Evolutionary conservation across 345 rosid species (phyloP).

Genomic region (Salix koriyanagi): DNA sequence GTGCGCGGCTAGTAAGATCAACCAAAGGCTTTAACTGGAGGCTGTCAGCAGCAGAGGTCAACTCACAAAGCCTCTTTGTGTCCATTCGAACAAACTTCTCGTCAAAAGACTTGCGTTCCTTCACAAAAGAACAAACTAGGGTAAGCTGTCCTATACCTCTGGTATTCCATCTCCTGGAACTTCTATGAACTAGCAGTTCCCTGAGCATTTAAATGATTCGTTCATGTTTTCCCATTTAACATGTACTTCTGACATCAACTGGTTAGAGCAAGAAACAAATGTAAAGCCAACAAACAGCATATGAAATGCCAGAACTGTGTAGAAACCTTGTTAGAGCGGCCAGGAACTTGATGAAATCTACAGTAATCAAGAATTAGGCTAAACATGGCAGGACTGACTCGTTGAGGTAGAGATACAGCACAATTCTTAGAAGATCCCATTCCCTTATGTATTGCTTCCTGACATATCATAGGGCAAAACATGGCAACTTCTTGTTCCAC

Average conservation of each 20-base stretch:
- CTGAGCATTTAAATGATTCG: neutral
- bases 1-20: conserved; percentile 86
- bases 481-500: conserved; percentile 34
- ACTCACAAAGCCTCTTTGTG: conserved; percentile 80
- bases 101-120: conserved; percentile 83
- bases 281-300: neutral
- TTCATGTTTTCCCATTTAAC: neutral
- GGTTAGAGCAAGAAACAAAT: neutral
- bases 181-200: neutral
- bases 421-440: conserved; percentile 77
- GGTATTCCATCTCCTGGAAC: neutral
- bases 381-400: conserved; percentile 67
- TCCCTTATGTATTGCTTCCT: conserved; percentile 40
- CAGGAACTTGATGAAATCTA: conserved; percentile 84
- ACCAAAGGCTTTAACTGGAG: conserved; percentile 87
- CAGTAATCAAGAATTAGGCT: conserved; percentile 84
- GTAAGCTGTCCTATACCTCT: neutral
- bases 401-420: conserved; percentile 78
- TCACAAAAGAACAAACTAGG: conserved; percentile 7
- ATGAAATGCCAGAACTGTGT: neutral
- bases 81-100: conserved; percentile 86
- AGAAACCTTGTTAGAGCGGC: conserved; percentile 71
- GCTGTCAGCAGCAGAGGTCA: conserved; percentile 93
- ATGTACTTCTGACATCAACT: neutral
- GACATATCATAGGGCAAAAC: conserved; percentile 30